Evolutionary conservation across 164 flowering plant genomes (phyloP), one percentile per base, ranked within the genome.

Genomic region (Sedum album): DNA sequence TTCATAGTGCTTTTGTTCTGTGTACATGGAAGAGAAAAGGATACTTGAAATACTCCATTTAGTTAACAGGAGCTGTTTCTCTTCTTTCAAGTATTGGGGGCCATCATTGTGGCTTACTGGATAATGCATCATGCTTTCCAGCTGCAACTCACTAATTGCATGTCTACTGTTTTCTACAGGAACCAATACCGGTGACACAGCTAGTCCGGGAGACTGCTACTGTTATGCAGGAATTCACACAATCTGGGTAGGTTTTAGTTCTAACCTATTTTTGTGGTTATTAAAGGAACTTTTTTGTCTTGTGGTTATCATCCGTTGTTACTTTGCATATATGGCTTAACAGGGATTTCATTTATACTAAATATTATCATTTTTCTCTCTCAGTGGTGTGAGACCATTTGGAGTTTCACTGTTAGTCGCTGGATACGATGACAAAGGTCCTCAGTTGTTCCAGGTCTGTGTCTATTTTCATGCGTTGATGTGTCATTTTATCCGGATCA

Each of bases 221-320:
- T 74, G 97, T 91, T 65, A 91, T 93, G 98, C 98, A 93, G 76
- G 98, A 93, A 72, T 93, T 93, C 77, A 93, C 98, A 73, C 98
- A 93, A 69, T 93, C 98, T 42, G 98, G 98, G 98, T 93, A 87
- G 79, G 4, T 17, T 38, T 41, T 48, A n/a, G 17, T 1, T 0
- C 7, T 35, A 17, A 44, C 11, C 18, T 68, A 57, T 46, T 66
- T 57, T 62, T 21, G 18, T 66, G 17, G 20, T 31, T 26, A 6
- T 6, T n/a, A 1, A 48, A 31, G 49, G 0, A 28, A 14, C 0
- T 18, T 33, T n/a, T 1, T 63, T 7, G 48, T 6, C 21, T 23
- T 63, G 14, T 23, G 0, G 60, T 53, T 23, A 53, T 6, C 55
- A n/a, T 49, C n/a, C 23, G 69, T 21, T 68, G 46, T 60, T 66